Base-by-base conservation (phyloP, 2,329 filamentous ascomycete genomes). In the Sphaerulina musiva region DNA sequence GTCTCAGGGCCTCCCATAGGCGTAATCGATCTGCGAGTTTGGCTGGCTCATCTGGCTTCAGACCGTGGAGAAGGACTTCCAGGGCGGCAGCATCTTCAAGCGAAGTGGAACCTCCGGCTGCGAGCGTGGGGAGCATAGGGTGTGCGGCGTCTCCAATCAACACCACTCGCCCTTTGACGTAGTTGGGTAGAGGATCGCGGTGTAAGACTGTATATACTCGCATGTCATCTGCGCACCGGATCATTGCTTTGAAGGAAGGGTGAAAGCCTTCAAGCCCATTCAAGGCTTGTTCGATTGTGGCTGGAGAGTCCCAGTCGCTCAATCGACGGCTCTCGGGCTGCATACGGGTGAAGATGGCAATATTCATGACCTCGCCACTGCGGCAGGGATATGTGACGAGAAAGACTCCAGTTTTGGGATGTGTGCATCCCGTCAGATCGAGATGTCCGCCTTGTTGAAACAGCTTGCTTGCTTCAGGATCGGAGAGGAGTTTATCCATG, bases 101-200 rank as follows among this genome's bases (percentile, higher is more conserved):
- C 17, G 40, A 34, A 4, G 53, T 55, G 1, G 36, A 42, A n/a
- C 42, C 36, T 17, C 53, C 42, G 23, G 42, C 53, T 36, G 47
- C 51, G 20, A 53, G 31, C 10, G 51, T 44, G 14, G 53, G 53
- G 20, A 55, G 40, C 53, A 55, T 55, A 2, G 55, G 51, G 48
- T 57, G 55, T n/a, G 51, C 55, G 9, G 55, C 55, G 32, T 57
- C 55, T 32, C 55, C 55, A 17, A 57, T 54, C 46, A 57, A 40
- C 17, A 57, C 39, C 7, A 46, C 46, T 41, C 50, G 40, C 2
- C 48, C 50, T 20, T 54, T 53, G 12, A 48, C 36, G 36, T 51
- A 57, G 10, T 41, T 48, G 11, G 46, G 47, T 3, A 53, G 46
- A 1, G 55, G 55, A 12, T 53, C 46, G 7, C 51, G 47, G 34